Percentiles rank a stretch among this genome's conserved stretches.
phyloP scores from a whole-genome alignment of 1,284 basidiomycete genomes.

The Calocybe gambosa region DNA sequence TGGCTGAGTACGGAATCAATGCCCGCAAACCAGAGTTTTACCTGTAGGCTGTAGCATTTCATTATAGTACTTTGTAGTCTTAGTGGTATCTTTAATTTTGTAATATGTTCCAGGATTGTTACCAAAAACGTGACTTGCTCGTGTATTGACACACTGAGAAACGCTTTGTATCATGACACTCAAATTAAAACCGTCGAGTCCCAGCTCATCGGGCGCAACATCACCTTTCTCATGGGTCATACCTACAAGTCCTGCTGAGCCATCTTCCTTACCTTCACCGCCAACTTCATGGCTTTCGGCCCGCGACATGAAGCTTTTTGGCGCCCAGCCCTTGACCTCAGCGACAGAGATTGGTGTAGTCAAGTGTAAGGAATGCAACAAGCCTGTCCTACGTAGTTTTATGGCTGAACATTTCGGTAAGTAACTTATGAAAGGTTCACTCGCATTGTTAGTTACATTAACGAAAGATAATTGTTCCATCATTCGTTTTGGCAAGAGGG shows the following conservation, averaged over 20 bases:
- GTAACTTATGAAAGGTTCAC: constrained; percentile 19
- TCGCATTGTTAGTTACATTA: not conserved
- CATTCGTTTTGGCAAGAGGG: constrained; percentile 53
- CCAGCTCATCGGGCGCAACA: constrained; percentile 29
- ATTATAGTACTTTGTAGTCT: too few relatives aligned
- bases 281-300: constrained; percentile 80
- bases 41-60: constrained; percentile 35
- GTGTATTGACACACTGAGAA: too few relatives aligned
- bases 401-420: constrained; percentile 70
- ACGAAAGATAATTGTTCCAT: constrained; percentile 54
- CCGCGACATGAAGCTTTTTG: constrained; percentile 84
- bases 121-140: not conserved
- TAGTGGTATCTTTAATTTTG: too few relatives aligned
- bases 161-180: constrained; percentile 34
- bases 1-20: constrained; percentile 94
- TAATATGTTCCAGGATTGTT: not conserved
- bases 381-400: constrained; percentile 72
- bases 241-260: constrained; percentile 30
- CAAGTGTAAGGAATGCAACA: constrained; percentile 73
- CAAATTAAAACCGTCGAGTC: constrained; percentile 47
- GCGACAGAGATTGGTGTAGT: constrained; percentile 65
- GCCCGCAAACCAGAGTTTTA: constrained; percentile 91
- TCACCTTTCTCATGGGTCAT: constrained; percentile 56
- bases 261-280: constrained; percentile 47
- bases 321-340: constrained; percentile 62